Base-by-base conservation (phyloP, 192 early-diverging fungal species). In the Rhizophagus sp. region DNA sequence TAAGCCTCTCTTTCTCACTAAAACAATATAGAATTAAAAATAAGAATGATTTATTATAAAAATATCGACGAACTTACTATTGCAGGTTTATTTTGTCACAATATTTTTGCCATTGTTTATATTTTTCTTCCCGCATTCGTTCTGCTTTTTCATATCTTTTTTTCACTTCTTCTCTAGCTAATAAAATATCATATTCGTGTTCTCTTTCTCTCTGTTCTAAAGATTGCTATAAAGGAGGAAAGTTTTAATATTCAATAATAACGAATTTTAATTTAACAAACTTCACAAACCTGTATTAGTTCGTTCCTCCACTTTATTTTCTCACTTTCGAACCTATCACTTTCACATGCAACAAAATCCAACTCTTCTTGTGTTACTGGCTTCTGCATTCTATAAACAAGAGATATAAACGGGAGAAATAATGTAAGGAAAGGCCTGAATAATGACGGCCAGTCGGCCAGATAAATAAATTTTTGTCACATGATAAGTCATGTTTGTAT, bases 1-100 rank as follows among this genome's bases (percentile, higher is more conserved):
- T 41, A 44, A n/a, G 33, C 9, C n/a, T 70, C 39, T 70, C 68
- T 70, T 15, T 70, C 17, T 70, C 68, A 41, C 68, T 70, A 41
- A n/a, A 36, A n/a, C 5, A 7, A 11, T 39, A 22, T 44, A 41
- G 6, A 39, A 2, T 70, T 70, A 39, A 69, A 19, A 30, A 13
- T 30, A 66, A 33, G 12, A 27, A 66, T 30, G 22, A 7, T 57
- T 22, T 22, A 57, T 66, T 33, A 66, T 3, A 4, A 30, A 66
- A 9, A 30, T 0, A 33, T 22, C 6, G 10, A 3, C 15, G 2
- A 5, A 27, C 24, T 66, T 30, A 66, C 64, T 66, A 66, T 66
- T 66, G 11, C 5, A 15, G 4, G 1, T 11, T 27, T 2, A 66
- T 2, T 12, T 66, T 11, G 11, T 66, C 64, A 17, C 22, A 30